phyloP scores from a whole-genome alignment of 2,329 filamentous ascomycete species.

The Zymoseptoria tritici region DNA sequence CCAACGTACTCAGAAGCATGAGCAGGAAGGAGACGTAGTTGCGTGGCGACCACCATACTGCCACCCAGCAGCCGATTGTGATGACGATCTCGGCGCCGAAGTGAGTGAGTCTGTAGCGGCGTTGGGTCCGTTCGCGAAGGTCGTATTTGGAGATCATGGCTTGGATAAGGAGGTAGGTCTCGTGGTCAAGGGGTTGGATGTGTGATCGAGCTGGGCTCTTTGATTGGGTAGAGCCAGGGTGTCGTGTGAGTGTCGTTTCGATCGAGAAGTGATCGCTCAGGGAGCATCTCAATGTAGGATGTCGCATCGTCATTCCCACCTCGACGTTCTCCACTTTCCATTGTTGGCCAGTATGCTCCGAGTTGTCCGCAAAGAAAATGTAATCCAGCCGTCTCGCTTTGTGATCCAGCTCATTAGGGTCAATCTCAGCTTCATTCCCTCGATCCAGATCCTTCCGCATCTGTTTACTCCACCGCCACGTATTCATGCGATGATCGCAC shows the following conservation, averaged over 20 bases:
- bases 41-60: constrained; percentile 74
- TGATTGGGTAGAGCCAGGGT: neutral
- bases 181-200: constrained; percentile 6
- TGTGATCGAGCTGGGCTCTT: neutral
- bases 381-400: constrained; percentile 88
- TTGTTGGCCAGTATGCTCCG: constrained; percentile 28
- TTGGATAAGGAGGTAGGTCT: constrained; percentile 63
- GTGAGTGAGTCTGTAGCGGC: constrained; percentile 62
- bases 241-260: constrained; percentile 61
- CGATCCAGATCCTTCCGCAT: constrained; percentile 61
- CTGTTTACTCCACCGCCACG: constrained; percentile 79
- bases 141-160: constrained; percentile 61
- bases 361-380: constrained; percentile 62
- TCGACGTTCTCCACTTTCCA: constrained; percentile 67
- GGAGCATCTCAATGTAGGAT: constrained; percentile 74
- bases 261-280: constrained; percentile 94
- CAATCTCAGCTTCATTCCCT: constrained; percentile 56
- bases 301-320: constrained; percentile 74
- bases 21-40: constrained; percentile 75
- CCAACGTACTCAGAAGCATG: constrained; percentile 70
- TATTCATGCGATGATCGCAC: constrained; percentile 79
- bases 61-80: constrained; percentile 67
- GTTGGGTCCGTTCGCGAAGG: constrained; percentile 63
- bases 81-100: constrained; percentile 62
- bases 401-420: constrained; percentile 60